These are phyloP conservation scores for Crucibulum laeve DNA, from an alignment of 768 basidiomycete species.

Conservation along the genomic window DNA sequence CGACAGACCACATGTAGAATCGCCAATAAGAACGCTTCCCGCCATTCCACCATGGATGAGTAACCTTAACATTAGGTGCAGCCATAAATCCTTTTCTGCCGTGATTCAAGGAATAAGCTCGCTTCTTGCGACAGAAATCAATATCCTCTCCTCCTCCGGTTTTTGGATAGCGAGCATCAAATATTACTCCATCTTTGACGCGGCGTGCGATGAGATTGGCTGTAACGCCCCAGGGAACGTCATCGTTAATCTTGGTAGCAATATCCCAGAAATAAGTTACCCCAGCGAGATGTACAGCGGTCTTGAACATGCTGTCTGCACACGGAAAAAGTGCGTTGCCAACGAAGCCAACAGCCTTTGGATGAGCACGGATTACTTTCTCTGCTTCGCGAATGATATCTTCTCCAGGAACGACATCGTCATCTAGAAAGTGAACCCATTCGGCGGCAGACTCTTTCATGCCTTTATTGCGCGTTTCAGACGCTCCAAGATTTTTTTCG, in stretches of 20 bases:
- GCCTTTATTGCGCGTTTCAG: slow-evolving; percentile 51
- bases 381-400: slow-evolving; percentile 44
- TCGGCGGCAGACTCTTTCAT: slow-evolving; percentile 51
- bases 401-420: slow-evolving; percentile 41
- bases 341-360: slow-evolving; percentile 49
- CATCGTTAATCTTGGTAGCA: slow-evolving; percentile 38
- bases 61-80: slow-evolving; percentile 44
- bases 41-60: slow-evolving; percentile 54
- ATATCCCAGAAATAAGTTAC: slow-evolving; percentile 64
- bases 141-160: slow-evolving; percentile 66
- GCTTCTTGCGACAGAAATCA: slow-evolving; percentile 49
- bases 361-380: slow-evolving; percentile 38
- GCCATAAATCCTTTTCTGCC: slow-evolving; percentile 38
- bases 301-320: slow-evolving; percentile 43
- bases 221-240: slow-evolving; percentile 62
- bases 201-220: slow-evolving; percentile 53
- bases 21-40: slow-evolving; percentile 43
- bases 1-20: slow-evolving; percentile 57
- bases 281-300: slow-evolving; percentile 51
- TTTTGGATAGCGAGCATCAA: slow-evolving; percentile 47
- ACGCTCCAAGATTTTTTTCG: slow-evolving; percentile 41
- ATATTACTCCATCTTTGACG: slow-evolving; percentile 39
- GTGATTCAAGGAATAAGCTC: slow-evolving; percentile 26
- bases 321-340: slow-evolving; percentile 46
- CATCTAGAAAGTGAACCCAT: slow-evolving; percentile 59